A percentile compares a stretch with the other conserved stretches of the same genome.
Evolutionary conservation across 331 rosid species (phyloP).

Genomic region (Malus hybrid): DNA sequence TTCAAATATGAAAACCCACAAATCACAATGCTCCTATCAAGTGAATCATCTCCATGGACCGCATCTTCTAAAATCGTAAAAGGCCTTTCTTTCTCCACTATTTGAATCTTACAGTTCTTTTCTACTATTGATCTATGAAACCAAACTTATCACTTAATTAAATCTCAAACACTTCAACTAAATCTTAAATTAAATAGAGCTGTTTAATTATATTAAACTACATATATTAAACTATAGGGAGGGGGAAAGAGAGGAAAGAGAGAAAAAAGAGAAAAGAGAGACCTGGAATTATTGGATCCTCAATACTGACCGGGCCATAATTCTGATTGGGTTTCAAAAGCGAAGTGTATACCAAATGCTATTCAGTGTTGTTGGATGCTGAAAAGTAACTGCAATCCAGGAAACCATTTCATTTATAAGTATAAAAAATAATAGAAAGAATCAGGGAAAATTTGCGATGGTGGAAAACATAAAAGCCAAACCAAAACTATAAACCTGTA

Average conservation of each 20-base stretch:
- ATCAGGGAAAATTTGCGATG: too few relatives aligned
- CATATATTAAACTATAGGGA: background rate
- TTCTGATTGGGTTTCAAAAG: constrained; percentile 70
- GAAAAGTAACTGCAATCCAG: too few relatives aligned
- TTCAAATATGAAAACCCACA: background rate
- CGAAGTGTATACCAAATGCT: constrained; percentile 54
- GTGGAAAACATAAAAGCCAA: too few relatives aligned
- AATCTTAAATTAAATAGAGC: background rate
- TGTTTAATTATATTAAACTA: background rate
- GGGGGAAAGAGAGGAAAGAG: background rate
- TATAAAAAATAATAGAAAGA: too few relatives aligned
- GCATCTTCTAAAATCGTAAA: background rate
- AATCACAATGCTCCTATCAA: background rate
- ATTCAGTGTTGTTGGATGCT: too few relatives aligned
- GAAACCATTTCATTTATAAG: too few relatives aligned
- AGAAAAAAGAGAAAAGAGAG: constrained; percentile 12
- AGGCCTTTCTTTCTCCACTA: background rate
- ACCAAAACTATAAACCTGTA: too few relatives aligned
- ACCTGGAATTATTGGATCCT: constrained; percentile 94
- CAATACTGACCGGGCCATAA: constrained; percentile 81
- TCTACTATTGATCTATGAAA: background rate
- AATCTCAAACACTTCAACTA: background rate
- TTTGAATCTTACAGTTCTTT: background rate
- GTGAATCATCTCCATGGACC: background rate
- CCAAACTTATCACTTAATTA: too few relatives aligned